phyloP scores from a whole-genome alignment of 495 filamentous ascomycete species.

The Staphylotrichum longicolle region DNA sequence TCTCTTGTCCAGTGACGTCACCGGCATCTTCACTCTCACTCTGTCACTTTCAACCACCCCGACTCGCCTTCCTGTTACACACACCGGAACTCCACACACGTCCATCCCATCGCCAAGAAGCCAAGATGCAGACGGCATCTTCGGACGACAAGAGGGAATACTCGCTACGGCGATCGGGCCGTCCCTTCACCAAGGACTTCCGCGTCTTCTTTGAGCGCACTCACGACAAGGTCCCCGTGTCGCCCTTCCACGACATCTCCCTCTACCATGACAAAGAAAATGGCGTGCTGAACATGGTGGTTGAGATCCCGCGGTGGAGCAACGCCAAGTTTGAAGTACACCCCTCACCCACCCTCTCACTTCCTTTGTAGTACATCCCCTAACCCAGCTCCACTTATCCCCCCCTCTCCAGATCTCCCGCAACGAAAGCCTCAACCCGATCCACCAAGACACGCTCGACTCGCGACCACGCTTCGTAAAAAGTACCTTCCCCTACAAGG shows the following conservation, averaged over 20 bases:
- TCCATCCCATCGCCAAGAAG: too few relatives aligned
- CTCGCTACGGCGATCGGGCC: conserved; percentile 18
- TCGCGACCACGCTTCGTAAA: conserved; percentile 21
- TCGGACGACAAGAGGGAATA: conserved; percentile 12
- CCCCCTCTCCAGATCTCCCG: conserved; percentile 20
- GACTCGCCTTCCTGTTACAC: too few relatives aligned
- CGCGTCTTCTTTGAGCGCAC: conserved; percentile 28
- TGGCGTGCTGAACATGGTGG: conserved; percentile 31
- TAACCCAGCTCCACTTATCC: too few relatives aligned
- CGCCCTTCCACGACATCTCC: conserved; percentile 35
- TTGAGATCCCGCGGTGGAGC: conserved; percentile 34
- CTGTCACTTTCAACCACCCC: too few relatives aligned
- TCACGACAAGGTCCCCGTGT: conserved; percentile 25
- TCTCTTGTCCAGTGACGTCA: too few relatives aligned
- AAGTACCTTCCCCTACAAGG: conserved; percentile 30
- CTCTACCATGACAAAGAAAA: conserved; percentile 26
- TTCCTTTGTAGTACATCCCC: too few relatives aligned
- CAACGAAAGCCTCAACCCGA: conserved; percentile 29
- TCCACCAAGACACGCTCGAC: conserved; percentile 24
- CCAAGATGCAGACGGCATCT: too few relatives aligned
- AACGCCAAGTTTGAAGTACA: conserved; percentile 33
- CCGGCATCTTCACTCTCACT: too few relatives aligned
- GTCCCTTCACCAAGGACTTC: conserved; percentile 28
- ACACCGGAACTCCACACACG: too few relatives aligned
- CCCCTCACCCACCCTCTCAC: too few relatives aligned